phyloP scores from a whole-genome alignment of 2,329 filamentous ascomycete genomes.

The Chaetomium sp. region DNA sequence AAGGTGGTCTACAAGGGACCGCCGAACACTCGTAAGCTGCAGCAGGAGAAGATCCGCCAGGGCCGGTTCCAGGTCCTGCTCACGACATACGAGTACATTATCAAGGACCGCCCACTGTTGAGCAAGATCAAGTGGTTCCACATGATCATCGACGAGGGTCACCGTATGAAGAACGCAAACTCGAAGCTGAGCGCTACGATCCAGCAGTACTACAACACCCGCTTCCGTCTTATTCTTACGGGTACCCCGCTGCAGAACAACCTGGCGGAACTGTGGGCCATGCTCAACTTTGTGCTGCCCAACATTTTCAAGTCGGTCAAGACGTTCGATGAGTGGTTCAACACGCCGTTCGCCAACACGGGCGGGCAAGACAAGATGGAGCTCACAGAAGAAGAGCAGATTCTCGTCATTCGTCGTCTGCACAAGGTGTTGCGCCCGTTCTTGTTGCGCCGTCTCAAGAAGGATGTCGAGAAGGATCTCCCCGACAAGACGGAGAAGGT shows the following conservation, averaged over 20 bases:
- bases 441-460: slow-evolving; percentile 96
- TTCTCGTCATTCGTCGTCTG: slow-evolving; percentile 94
- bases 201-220: slow-evolving; percentile 88
- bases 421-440: slow-evolving; percentile 97
- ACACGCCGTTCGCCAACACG: slow-evolving; percentile 97
- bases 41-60: slow-evolving; percentile 89
- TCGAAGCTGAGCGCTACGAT: slow-evolving; percentile 95
- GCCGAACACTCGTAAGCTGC: slow-evolving; percentile 77
- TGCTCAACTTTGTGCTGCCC: slow-evolving; percentile 96
- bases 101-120: slow-evolving; percentile 91
- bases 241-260: slow-evolving; percentile 98
- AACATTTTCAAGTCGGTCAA: slow-evolving; percentile 99
- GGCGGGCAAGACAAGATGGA: slow-evolving; percentile 99
- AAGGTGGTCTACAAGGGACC: slow-evolving; percentile 97
- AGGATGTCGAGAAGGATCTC: slow-evolving; percentile 97
- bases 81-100: slow-evolving; percentile 99
- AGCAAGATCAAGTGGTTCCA: slow-evolving; percentile 99
- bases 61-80: slow-evolving; percentile 93
- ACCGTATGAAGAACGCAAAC: slow-evolving; percentile 98
- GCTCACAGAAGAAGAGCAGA: slow-evolving; percentile 97
- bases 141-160: slow-evolving; percentile 99
- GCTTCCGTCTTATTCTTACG: slow-evolving; percentile 93
- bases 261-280: slow-evolving; percentile 88
- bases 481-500: slow-evolving; percentile 99
- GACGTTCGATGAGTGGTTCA: slow-evolving; percentile 99